A percentile compares a stretch with the other conserved stretches of the same genome.
Conservation (phyloP, 306 rosid genomes). For the Vigna trinervia region DNA sequence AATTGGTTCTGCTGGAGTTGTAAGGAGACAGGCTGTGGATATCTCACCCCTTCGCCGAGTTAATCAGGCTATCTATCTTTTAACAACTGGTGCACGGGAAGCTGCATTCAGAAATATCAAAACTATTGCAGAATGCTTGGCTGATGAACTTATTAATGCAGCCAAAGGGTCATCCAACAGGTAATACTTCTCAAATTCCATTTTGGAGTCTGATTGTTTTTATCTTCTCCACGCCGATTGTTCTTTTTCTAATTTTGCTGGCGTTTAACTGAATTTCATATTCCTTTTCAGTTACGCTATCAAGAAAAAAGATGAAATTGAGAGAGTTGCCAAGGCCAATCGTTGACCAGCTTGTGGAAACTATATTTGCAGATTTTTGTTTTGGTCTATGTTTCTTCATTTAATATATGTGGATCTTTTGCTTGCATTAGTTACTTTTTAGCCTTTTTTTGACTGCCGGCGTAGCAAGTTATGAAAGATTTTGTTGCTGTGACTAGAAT, state of each 20-base stretch:
- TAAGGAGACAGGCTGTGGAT: constrained; percentile 76
- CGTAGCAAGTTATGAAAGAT: background rate
- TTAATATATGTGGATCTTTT: background rate
- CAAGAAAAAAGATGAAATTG: constrained; percentile 45
- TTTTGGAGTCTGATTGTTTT: background rate
- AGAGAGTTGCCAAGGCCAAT: constrained; percentile 46
- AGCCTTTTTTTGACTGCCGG: background rate
- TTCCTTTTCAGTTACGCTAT: constrained; percentile 41
- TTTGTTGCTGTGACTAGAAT: background rate
- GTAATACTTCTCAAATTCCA: constrained; percentile 9
- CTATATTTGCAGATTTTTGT: constrained; percentile 22
- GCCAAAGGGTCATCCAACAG: constrained; percentile 82
- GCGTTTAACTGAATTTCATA: background rate
- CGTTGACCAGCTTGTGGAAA: constrained; percentile 32
- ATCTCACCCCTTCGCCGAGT: constrained; percentile 73
- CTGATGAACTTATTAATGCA: constrained; percentile 74
- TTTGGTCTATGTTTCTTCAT: constrained; percentile 1
- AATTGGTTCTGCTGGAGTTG: constrained; percentile 78
- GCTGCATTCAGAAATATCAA: constrained; percentile 71
- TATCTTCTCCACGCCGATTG: too few relatives aligned
- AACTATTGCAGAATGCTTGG: constrained; percentile 72
- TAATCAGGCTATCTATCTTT: constrained; percentile 70
- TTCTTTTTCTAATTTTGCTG: background rate
- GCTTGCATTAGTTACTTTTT: background rate
- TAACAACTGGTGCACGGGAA: constrained; percentile 73